Percentiles rank a stretch among this genome's conserved stretches.
Conservation (phyloP, 2,329 filamentous ascomycete genomes). For the Phialophora chinensis region DNA sequence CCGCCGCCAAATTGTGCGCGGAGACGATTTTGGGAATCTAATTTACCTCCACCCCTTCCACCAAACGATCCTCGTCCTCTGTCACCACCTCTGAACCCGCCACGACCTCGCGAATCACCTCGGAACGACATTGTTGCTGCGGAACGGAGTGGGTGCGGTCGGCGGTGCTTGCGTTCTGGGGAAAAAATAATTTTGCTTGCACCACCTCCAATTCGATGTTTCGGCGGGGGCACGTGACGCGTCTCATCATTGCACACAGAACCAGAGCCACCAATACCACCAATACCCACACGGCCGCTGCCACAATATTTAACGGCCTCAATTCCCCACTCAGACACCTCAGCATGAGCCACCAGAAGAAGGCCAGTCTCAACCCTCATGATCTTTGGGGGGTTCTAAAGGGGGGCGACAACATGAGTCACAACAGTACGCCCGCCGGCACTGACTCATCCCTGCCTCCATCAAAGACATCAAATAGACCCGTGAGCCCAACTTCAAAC, state of each 20-base stretch:
- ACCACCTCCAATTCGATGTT: constrained; percentile 21
- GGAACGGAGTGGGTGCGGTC: constrained; percentile 22
- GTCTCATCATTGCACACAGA: neutral
- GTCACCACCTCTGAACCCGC: constrained; percentile 58
- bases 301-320: constrained; percentile 27
- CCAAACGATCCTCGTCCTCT: constrained; percentile 57
- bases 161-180: constrained; percentile 16
- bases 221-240: constrained; percentile 30
- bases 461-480: constrained; percentile 37
- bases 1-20: constrained; percentile 34
- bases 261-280: neutral
- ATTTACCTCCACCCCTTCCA: constrained; percentile 50
- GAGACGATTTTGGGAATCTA: constrained; percentile 42
- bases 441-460: constrained; percentile 40
- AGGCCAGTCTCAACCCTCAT: constrained; percentile 38
- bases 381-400: constrained; percentile 40
- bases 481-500: constrained; percentile 45
- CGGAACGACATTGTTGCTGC: constrained; percentile 66
- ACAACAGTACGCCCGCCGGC: constrained; percentile 28
- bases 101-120: constrained; percentile 59
- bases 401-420: constrained; percentile 30
- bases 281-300: constrained; percentile 6
- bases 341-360: constrained; percentile 39
- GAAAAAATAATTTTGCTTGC: constrained; percentile 30
- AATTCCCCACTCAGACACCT: constrained; percentile 24